phyloP scores from a whole-genome alignment of 2,329 filamentous ascomycete genomes.

The Saccharata proteae region DNA sequence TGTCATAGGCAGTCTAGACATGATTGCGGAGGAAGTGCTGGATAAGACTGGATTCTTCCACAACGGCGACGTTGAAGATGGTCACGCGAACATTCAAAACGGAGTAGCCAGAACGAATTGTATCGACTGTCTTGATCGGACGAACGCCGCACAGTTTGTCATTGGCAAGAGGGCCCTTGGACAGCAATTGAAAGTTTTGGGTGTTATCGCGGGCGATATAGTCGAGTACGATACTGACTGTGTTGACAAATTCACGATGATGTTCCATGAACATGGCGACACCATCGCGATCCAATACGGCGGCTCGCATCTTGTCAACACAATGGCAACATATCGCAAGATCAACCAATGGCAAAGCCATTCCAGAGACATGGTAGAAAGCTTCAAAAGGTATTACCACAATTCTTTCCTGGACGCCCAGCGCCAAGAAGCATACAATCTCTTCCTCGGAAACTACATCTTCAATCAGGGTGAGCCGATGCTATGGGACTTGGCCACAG shows the following conservation, averaged over 20 bases:
- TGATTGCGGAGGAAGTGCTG: conserved; percentile 79
- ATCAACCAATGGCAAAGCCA: conserved; percentile 98
- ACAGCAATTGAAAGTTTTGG: conserved; percentile 81
- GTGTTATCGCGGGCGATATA: conserved; percentile 65
- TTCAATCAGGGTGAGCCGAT: conserved; percentile 80
- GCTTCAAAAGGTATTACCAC: conserved; percentile 97
- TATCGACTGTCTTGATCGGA: conserved; percentile 93
- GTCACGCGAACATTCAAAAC: conserved; percentile 64
- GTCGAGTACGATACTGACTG: conserved; percentile 93
- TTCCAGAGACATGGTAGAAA: conserved; percentile 97
- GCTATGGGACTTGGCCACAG: conserved; percentile 90
- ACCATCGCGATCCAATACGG: conserved; percentile 97
- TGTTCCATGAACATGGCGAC: conserved; percentile 97
- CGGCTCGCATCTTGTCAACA: conserved; percentile 94
- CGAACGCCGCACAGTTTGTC: conserved; percentile 95
- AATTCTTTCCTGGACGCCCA: conserved; percentile 98
- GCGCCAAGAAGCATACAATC: conserved; percentile 91
- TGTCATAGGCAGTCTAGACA: conserved; percentile 83
- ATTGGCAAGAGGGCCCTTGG: conserved; percentile 91
- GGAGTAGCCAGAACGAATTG: conserved; percentile 93
- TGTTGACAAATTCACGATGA: conserved; percentile 91
- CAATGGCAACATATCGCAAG: conserved; percentile 97
- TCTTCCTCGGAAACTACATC: conserved; percentile 93
- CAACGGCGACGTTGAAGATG: conserved; percentile 64
- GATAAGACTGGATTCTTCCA: conserved; percentile 86